Conservation (phyloP, 768 basidiomycete species). For the Butyriboletus loyo region DNA sequence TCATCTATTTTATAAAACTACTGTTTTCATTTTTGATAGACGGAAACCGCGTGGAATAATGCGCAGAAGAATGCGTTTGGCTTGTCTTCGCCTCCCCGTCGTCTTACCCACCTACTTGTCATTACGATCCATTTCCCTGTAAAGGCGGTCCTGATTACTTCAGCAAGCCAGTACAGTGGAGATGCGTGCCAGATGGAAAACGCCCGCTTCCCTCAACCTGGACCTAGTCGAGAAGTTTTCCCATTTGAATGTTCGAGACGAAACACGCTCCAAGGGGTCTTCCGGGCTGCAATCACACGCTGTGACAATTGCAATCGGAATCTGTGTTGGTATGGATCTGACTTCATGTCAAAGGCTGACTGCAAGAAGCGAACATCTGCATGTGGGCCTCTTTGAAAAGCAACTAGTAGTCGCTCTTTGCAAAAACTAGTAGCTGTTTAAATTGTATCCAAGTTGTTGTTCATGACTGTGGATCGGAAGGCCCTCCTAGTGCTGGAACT, state of each 20-base stretch:
- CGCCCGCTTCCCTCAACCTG: neutral
- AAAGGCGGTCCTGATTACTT: slow-evolving; percentile 1
- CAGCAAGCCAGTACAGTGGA: slow-evolving; percentile 6
- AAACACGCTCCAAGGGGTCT: neutral
- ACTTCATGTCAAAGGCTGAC: too few species aligned
- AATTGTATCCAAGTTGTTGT: too few species aligned
- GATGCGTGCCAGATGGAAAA: neutral
- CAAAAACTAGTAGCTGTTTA: too few species aligned
- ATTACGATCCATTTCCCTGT: slow-evolving; percentile 19
- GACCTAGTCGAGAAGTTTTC: slow-evolving; percentile 14
- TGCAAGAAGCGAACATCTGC: too few species aligned
- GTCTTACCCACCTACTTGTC: slow-evolving; percentile 10
- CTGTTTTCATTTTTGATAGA: neutral
- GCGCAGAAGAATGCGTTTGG: neutral
- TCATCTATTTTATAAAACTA: too few species aligned
- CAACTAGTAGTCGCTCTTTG: too few species aligned
- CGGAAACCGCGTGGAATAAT: rapidly evolving
- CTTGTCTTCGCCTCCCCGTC: slow-evolving; percentile 6
- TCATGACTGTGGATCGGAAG: too few species aligned
- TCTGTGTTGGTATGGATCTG: too few species aligned
- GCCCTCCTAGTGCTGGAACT: too few species aligned
- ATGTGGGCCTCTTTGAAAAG: too few species aligned
- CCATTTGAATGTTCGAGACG: slow-evolving; percentile 14
- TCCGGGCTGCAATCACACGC: neutral
- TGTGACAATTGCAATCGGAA: neutral